Percentiles rank a stretch among this genome's conserved stretches.
Conservation (phyloP, 768 basidiomycete genomes). For the Tephrocybe sp. region DNA sequence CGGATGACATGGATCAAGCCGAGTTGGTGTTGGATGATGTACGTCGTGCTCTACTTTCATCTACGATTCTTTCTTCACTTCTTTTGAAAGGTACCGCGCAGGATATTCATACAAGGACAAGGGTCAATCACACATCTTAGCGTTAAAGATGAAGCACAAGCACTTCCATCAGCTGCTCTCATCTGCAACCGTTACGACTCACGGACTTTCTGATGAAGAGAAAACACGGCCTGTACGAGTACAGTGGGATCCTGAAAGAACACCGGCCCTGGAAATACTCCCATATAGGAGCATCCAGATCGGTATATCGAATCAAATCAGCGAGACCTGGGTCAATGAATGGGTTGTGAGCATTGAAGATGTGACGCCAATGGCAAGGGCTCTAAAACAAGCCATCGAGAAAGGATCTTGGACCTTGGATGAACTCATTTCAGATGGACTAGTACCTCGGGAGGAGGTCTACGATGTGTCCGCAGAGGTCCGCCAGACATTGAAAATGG, state of each 20-base stretch:
- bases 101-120: conserved; percentile 16
- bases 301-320: conserved; percentile 10
- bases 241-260: conserved; percentile 17
- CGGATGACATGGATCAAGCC: conserved; percentile 22
- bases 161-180: conserved; percentile 13
- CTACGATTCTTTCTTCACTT: background rate
- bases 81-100: conserved; percentile 12
- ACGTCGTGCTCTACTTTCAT: background rate
- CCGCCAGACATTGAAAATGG: conserved; percentile 10
- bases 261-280: conserved; percentile 8
- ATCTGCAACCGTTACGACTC: conserved; percentile 10
- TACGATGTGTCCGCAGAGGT: conserved; percentile 11
- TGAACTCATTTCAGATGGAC: conserved; percentile 4
- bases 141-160: conserved; percentile 18
- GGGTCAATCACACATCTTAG: conserved; percentile 15
- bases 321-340: conserved; percentile 13
- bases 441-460: conserved; percentile 10
- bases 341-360: conserved; percentile 20
- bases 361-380: conserved; percentile 13
- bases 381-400: conserved; percentile 4
- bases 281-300: conserved; percentile 19
- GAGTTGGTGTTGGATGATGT: conserved; percentile 23
- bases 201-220: conserved; percentile 11
- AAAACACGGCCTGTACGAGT: conserved; percentile 14
- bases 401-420: conserved; percentile 4